phyloP scores from a whole-genome alignment of 306 rosid species.

The Medicago lupulina region DNA sequence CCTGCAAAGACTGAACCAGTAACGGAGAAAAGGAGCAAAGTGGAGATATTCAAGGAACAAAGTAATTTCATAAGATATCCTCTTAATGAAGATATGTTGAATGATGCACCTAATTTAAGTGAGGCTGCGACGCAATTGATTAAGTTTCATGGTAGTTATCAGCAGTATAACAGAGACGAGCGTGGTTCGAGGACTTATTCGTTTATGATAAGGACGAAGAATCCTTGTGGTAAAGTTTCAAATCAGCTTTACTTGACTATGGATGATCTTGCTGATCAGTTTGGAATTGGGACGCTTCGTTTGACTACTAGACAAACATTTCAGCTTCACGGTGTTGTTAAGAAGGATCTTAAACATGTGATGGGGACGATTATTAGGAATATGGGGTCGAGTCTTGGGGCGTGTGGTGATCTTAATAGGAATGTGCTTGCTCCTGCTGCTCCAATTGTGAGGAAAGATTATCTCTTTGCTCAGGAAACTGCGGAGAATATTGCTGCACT shows the following conservation, averaged over 20 bases:
- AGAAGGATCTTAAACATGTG: slow-evolving; percentile 88
- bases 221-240: slow-evolving; percentile 92
- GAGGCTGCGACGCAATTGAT: slow-evolving; percentile 93
- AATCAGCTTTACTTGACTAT: slow-evolving; percentile 91
- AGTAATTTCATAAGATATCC: slow-evolving; percentile 92
- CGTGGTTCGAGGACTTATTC: slow-evolving; percentile 85
- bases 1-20: slow-evolving; percentile 52
- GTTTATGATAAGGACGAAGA: slow-evolving; percentile 96
- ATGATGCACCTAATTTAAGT: slow-evolving; percentile 83
- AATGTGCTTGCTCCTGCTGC: slow-evolving; percentile 99
- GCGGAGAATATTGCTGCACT: slow-evolving; percentile 91
- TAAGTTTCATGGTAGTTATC: slow-evolving; percentile 98
- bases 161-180: slow-evolving; percentile 90
- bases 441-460: slow-evolving; percentile 80
- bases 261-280: slow-evolving; percentile 99
- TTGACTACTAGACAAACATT: slow-evolving; percentile 95
- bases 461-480: slow-evolving; percentile 89
- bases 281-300: slow-evolving; percentile 97
- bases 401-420: slow-evolving; percentile 95
- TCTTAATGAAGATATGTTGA: slow-evolving; percentile 87
- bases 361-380: slow-evolving; percentile 79
- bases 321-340: slow-evolving; percentile 95
- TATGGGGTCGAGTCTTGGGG: slow-evolving; percentile 97
- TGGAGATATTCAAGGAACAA: slow-evolving; percentile 93
- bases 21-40: slow-evolving; percentile 88